Percentiles rank a stretch among this genome's conserved stretches.
These are phyloP conservation scores for Metschnikowia chrysomelidarum DNA, from an alignment of 805 yeast genomes.

Conservation along the genomic window DNA sequence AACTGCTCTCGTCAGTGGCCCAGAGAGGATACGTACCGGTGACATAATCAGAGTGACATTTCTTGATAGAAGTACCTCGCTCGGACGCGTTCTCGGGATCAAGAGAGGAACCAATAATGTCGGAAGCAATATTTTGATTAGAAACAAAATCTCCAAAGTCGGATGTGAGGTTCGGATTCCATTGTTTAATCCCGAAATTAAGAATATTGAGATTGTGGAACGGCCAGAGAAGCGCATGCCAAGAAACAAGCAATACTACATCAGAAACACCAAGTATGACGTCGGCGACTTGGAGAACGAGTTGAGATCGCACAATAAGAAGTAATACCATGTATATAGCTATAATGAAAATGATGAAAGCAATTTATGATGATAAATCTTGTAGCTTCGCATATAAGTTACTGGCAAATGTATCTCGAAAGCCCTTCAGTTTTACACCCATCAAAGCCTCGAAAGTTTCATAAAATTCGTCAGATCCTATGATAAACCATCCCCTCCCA, in stretches of 20 bases:
- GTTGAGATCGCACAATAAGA: conserved; percentile 22
- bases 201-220: conserved; percentile 72
- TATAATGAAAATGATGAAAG: neutral
- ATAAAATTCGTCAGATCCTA: conserved; percentile 4
- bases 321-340: conserved; percentile 8
- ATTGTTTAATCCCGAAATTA: conserved; percentile 73
- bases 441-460: conserved; percentile 21
- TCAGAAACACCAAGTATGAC: conserved; percentile 75
- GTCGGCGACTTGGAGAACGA: conserved; percentile 56
- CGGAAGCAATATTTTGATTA: conserved; percentile 72
- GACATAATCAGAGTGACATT: conserved; percentile 78
- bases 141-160: conserved; percentile 79
- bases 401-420: conserved; percentile 15
- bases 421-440: conserved; percentile 14
- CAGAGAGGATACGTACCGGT: conserved; percentile 65
- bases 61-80: conserved; percentile 61
- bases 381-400: conserved; percentile 14
- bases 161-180: conserved; percentile 86
- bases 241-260: conserved; percentile 86
- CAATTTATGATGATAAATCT: conserved; percentile 1
- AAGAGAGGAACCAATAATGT: conserved; percentile 59
- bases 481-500: conserved; percentile 15
- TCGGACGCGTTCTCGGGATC: conserved; percentile 78
- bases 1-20: conserved; percentile 49
- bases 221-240: conserved; percentile 68